Evolutionary conservation across 768 basidiomycete species (phyloP).

Genomic region (Coprinopsis strossmayeri): DNA sequence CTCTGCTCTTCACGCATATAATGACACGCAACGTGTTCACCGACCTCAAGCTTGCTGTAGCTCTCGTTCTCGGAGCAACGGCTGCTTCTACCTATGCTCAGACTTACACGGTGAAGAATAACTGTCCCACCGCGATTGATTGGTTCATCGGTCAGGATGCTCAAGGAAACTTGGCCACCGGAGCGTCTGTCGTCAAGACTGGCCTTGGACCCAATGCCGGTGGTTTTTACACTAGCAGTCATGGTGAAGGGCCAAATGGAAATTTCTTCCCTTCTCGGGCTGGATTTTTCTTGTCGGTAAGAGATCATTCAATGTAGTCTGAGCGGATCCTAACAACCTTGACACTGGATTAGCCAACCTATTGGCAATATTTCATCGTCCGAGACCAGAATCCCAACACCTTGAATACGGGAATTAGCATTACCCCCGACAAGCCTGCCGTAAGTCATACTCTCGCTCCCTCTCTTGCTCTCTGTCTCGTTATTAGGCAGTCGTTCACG

Average conservation of each 20-base stretch:
- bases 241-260: not conserved
- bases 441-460: conserved; percentile 11
- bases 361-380: no score
- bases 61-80: not conserved
- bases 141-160: not conserved
- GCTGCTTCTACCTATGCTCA: not conserved
- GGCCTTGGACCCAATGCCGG: not conserved
- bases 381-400: conserved; percentile 16
- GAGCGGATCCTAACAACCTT: no score
- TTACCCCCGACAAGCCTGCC: conserved; percentile 17
- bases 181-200: not conserved
- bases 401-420: conserved; percentile 28
- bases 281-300: not conserved
- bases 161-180: not conserved
- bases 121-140: not conserved
- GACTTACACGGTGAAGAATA: not conserved
- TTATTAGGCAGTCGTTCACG: not conserved
- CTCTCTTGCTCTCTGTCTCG: not conserved
- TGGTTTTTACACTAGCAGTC: not conserved
- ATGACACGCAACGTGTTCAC: no score
- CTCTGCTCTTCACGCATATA: no score
- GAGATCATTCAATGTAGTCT: no score
- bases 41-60: not conserved
- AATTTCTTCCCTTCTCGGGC: not conserved
- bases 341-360: no score